Evolutionary conservation across 2,329 filamentous ascomycete genomes (phyloP).

Genomic region (Lanzia echinophila): DNA sequence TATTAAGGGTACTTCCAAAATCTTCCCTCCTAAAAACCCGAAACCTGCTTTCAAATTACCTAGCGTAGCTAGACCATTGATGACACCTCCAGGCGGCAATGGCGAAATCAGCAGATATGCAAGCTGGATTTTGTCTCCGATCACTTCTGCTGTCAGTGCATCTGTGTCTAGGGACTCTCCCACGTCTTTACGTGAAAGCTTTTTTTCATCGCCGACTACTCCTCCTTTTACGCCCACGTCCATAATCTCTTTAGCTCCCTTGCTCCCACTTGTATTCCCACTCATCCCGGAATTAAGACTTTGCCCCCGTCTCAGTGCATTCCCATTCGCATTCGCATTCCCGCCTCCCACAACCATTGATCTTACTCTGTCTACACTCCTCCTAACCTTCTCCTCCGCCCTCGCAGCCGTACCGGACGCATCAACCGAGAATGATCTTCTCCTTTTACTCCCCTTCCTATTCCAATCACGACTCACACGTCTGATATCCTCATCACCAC

Average conservation of each 20-base stretch:
- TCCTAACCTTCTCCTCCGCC: conserved; percentile 29
- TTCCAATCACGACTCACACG: conserved; percentile 33
- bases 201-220: not conserved
- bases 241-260: not conserved
- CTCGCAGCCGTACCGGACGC: conserved; percentile 14
- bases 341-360: conserved; percentile 16
- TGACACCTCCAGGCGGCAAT: conserved; percentile 43
- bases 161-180: not conserved
- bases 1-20: too few species aligned
- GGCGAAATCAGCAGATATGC: conserved; percentile 65
- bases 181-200: not conserved
- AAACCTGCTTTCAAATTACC: conserved; percentile 18
- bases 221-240: not conserved
- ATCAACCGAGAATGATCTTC: conserved; percentile 26
- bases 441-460: conserved; percentile 11
- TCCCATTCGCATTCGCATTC: not conserved
- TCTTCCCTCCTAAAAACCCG: too few species aligned
- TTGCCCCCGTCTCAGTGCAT: conserved; percentile 2
- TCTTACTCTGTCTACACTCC: conserved; percentile 35
- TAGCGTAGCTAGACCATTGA: conserved; percentile 57
- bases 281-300: not conserved
- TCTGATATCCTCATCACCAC: conserved; percentile 29
- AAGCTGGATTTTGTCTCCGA: conserved; percentile 29
- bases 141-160: not conserved
- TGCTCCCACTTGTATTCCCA: not conserved